Evolutionary conservation across 345 rosid genomes (phyloP).

Genomic region (Aquilaria malaccensis): DNA sequence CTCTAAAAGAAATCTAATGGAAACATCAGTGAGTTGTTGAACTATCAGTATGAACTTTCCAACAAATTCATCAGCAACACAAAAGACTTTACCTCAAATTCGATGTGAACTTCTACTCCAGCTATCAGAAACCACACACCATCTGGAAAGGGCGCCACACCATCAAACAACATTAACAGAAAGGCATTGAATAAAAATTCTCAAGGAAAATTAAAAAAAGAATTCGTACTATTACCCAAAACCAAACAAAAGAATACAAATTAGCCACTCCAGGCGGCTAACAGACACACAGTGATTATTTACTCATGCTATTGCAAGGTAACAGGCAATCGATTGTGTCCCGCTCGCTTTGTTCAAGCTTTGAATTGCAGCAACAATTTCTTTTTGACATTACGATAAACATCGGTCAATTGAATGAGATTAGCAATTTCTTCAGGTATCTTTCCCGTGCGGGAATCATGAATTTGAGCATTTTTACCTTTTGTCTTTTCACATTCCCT

Average conservation of each 20-base stretch:
- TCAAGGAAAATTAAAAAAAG: not conserved
- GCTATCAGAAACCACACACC: conserved; percentile 19
- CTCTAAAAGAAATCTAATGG: not conserved
- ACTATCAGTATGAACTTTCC: conserved; percentile 17
- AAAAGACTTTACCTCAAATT: conserved; percentile 18
- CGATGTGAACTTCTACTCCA: conserved; percentile 24
- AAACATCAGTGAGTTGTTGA: conserved; percentile 17
- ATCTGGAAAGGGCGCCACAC: conserved; percentile 28
- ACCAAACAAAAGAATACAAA: no score
- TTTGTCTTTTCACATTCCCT: no score
- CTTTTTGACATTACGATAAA: not conserved
- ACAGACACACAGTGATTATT: conserved; percentile 15
- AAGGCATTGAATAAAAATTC: not conserved
- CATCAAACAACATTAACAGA: conserved; percentile 6
- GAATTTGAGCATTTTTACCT: no score
- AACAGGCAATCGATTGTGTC: conserved; percentile 4
- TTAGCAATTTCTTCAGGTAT: no score
- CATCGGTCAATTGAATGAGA: no score
- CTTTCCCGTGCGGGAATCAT: no score
- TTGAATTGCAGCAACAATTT: conserved; percentile 9
- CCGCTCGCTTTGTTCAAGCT: conserved; percentile 9
- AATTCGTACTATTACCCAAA: no score
- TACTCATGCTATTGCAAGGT: conserved; percentile 12
- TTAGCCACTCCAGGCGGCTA: conserved; percentile 15
- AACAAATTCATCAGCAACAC: conserved; percentile 13